phyloP scores from a whole-genome alignment of 2,329 filamentous ascomycete genomes.

The Chaetomium olivaceum region DNA sequence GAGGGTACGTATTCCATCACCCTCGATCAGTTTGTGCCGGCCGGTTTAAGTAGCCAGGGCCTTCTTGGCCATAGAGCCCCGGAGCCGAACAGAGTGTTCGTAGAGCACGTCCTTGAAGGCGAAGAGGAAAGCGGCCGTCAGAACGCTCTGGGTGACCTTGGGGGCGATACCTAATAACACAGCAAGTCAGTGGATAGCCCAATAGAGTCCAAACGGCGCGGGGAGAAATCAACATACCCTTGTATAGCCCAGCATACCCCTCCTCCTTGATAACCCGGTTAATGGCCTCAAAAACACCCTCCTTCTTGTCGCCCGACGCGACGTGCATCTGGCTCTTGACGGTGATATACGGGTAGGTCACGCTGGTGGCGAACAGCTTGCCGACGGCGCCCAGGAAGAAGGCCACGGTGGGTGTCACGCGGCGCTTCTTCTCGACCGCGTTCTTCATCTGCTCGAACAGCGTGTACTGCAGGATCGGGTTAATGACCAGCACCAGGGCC shows the following conservation, averaged over 20 bases:
- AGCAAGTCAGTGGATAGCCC: neutral
- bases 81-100: slow-evolving; percentile 71
- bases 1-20: neutral
- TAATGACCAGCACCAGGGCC: slow-evolving; percentile 91
- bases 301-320: slow-evolving; percentile 69
- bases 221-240: slow-evolving; percentile 60
- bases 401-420: slow-evolving; percentile 80
- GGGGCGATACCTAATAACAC: slow-evolving; percentile 78
- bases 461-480: slow-evolving; percentile 97
- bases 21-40: neutral
- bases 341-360: slow-evolving; percentile 98
- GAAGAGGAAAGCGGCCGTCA: slow-evolving; percentile 94
- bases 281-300: slow-evolving; percentile 77
- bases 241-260: slow-evolving; percentile 90
- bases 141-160: slow-evolving; percentile 94
- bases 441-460: slow-evolving; percentile 99
- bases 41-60: slow-evolving; percentile 37
- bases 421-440: slow-evolving; percentile 68
- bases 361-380: slow-evolving; percentile 88
- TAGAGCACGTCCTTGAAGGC: slow-evolving; percentile 98
- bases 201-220: slow-evolving; percentile 7
- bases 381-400: slow-evolving; percentile 91
- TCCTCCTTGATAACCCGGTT: slow-evolving; percentile 81
- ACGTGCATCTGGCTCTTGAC: slow-evolving; percentile 98
- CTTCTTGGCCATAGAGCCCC: slow-evolving; percentile 49